Conservation (phyloP, 306 rosid species). For the Rosa rugosa region DNA sequence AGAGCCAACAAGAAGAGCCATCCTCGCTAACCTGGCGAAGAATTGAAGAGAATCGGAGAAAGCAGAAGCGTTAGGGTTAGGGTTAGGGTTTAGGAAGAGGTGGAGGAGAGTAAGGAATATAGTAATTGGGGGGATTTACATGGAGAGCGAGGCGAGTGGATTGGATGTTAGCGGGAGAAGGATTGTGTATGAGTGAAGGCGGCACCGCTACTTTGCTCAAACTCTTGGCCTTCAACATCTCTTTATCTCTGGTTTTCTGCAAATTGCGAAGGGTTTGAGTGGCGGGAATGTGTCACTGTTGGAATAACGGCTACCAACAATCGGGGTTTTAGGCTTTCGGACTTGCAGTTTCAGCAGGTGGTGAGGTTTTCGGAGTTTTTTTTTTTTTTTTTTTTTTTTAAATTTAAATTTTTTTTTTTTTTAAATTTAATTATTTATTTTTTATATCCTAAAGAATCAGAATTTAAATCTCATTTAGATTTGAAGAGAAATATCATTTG, state of each 20-base stretch:
- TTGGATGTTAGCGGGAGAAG: conserved; percentile 84
- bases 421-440: too few species aligned
- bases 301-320: not conserved
- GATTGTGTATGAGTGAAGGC: conserved; percentile 51
- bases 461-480: too few species aligned
- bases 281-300: not conserved
- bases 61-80: not conserved
- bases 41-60: not conserved
- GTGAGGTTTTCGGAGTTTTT: too few species aligned
- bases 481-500: too few species aligned
- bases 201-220: conserved; percentile 73
- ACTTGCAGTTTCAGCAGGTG: too few species aligned
- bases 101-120: not conserved
- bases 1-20: conserved; percentile 46
- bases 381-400: too few species aligned
- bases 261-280: not conserved
- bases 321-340: not conserved
- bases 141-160: conserved; percentile 85
- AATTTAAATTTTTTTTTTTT: too few species aligned
- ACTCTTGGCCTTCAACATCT: conserved; percentile 62
- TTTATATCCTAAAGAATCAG: too few species aligned
- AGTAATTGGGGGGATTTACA: conserved; percentile 20
- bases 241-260: not conserved
- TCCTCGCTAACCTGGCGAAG: conserved; percentile 47
- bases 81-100: conserved; percentile 4